Evolutionary conservation across 2,329 filamentous ascomycete genomes (phyloP), one percentile per base, ranked within the genome.

Genomic region (Nothophoma quercina): DNA sequence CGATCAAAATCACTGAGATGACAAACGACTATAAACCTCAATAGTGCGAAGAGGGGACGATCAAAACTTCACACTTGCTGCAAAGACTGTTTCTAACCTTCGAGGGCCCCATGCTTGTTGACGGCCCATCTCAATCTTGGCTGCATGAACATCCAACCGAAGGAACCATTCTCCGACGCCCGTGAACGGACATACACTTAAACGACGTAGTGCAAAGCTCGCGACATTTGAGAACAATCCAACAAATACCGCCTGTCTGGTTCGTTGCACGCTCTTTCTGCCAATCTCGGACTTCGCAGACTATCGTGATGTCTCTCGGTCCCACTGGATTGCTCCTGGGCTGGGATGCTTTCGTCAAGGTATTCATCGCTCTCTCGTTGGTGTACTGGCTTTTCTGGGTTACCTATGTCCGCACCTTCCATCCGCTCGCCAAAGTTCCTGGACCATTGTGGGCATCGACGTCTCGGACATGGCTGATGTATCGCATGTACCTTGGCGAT

Each of bases 391-490:
- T 51, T n/a, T 9, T 51, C 10, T 61, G 59, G 59, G 35, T 43
- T 13, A 1, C 57, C 29, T 64, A 62, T 26, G 47, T 55, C 15
- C 50, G 48, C 25, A 59, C 47, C 16, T 16, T 62, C 7, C 62
- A 65, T 32, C 57, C 62, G 3, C 49, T 67, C 7, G 58, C 62
- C 4, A 58, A 51, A n/a, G 39, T 64, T 5, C 60, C 63, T 3
- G 63, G 58, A 2, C 62, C 63, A 5, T 40, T 63, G 22, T 68
- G 58, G 62, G 48, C 64, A 5, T 55, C 60, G 2, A n/a, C 65
- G 8, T 61, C 62, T 5, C 56, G 63, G 16, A 56, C 58, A 61
- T 68, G 64, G 63, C 44, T 64, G 21, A 61, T 67, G 56, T 63
- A 61, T 19, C 58, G 55, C 16, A 56, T 58, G 19, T 54, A 59